These are phyloP conservation scores for Daldinia sp. DNA, from an alignment of 2,329 filamentous ascomycete species.

Conservation along the genomic window DNA sequence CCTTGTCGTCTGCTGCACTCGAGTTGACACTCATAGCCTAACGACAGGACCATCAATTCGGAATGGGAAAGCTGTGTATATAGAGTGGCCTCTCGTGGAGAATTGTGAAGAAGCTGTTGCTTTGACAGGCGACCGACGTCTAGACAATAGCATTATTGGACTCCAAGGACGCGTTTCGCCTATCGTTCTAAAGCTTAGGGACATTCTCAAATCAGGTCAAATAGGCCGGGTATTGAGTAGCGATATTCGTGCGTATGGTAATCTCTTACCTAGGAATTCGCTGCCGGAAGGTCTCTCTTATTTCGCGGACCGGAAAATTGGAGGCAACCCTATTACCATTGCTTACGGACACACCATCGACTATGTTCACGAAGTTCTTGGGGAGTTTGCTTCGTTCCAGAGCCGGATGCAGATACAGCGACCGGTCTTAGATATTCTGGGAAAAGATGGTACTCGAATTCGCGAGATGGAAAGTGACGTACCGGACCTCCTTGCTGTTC, in stretches of 20 bases:
- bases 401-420: slow-evolving; percentile 61
- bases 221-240: slow-evolving; percentile 67
- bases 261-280: slow-evolving; percentile 51
- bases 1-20: slow-evolving; percentile 66
- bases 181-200: slow-evolving; percentile 57
- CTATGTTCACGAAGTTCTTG: slow-evolving; percentile 59
- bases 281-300: slow-evolving; percentile 58
- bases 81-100: slow-evolving; percentile 70
- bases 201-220: slow-evolving; percentile 58
- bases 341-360: slow-evolving; percentile 55
- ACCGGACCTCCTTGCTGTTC: slow-evolving; percentile 58
- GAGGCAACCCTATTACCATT: slow-evolving; percentile 45
- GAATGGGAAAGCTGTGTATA: slow-evolving; percentile 65
- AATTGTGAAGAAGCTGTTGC: slow-evolving; percentile 57
- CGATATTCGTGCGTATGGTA: slow-evolving; percentile 57
- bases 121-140: slow-evolving; percentile 53
- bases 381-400: slow-evolving; percentile 57
- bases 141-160: slow-evolving; percentile 60
- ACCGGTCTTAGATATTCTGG: slow-evolving; percentile 55
- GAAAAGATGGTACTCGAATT: slow-evolving; percentile 49
- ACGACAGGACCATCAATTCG: slow-evolving; percentile 60
- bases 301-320: slow-evolving; percentile 60
- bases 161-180: slow-evolving; percentile 65
- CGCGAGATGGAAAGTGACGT: slow-evolving; percentile 55
- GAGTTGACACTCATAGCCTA: slow-evolving; percentile 65